Conservation (phyloP, 805 yeast genomes). For the Nakazawaea ernobii region DNA sequence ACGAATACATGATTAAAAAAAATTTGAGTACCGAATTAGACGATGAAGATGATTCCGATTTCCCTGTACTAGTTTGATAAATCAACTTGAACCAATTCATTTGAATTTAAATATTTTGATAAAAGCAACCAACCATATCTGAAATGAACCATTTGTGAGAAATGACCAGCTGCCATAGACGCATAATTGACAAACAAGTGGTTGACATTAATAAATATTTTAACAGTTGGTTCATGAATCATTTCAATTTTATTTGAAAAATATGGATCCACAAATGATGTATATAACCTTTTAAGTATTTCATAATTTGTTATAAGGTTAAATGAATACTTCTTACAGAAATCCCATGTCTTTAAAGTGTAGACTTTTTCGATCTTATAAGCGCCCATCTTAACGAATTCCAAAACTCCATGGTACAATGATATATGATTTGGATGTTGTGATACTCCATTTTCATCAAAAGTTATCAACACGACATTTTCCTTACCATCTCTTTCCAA, state of each 20-base stretch:
- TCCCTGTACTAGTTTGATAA: background rate
- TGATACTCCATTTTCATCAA: constrained; percentile 80
- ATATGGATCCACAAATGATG: constrained; percentile 3
- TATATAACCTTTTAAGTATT: constrained; percentile 18
- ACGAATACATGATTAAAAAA: constrained; percentile 9
- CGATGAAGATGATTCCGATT: constrained; percentile 14
- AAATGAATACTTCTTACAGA: constrained; percentile 42
- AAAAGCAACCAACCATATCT: constrained; percentile 80
- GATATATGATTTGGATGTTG: constrained; percentile 83
- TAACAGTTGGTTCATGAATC: constrained; percentile 23
- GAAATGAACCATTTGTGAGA: constrained; percentile 93
- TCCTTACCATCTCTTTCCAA: constrained; percentile 14
- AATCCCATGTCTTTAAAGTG: constrained; percentile 26
- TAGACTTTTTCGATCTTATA: constrained; percentile 14
- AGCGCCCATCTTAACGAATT: constrained; percentile 22
- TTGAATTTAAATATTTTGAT: constrained; percentile 72
- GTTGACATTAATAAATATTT: constrained; percentile 33
- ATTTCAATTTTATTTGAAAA: constrained; percentile 5
- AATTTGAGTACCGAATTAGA: background rate
- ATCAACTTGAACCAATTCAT: constrained; percentile 45
- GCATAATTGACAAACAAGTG: constrained; percentile 39
- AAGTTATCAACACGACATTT: constrained; percentile 53
- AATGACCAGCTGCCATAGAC: constrained; percentile 80
- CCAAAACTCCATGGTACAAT: constrained; percentile 43
- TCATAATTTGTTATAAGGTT: constrained; percentile 34